These are phyloP conservation scores for Aspergillus affinis DNA, from an alignment of 495 filamentous ascomycete species.

Conservation along the genomic window DNA sequence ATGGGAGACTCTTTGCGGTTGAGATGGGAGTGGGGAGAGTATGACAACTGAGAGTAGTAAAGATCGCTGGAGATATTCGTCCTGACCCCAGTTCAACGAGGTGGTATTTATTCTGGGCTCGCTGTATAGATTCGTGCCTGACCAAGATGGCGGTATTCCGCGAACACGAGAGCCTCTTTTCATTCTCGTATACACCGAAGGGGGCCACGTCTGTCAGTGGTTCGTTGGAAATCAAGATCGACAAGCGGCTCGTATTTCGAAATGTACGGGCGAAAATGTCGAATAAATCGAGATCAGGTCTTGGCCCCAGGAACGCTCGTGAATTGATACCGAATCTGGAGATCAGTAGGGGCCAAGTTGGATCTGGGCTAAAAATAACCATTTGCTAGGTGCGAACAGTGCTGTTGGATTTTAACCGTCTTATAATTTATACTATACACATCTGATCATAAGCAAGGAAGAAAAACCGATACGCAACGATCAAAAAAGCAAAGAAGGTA, in stretches of 20 bases:
- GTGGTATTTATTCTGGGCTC: background rate
- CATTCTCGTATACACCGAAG: background rate
- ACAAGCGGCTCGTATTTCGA: background rate
- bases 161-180: background rate
- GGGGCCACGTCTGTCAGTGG: background rate
- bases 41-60: background rate
- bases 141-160: background rate
- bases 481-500: too few species aligned
- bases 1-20: background rate
- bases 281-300: too few species aligned
- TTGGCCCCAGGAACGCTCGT: background rate
- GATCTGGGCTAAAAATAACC: background rate
- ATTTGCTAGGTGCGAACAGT: too few species aligned
- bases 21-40: background rate
- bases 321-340: background rate
- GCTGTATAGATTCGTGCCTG: background rate
- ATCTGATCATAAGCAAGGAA: too few species aligned
- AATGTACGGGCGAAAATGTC: background rate
- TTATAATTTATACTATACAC: too few species aligned
- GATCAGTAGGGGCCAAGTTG: background rate
- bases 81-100: background rate
- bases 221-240: background rate
- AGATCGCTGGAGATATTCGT: background rate
- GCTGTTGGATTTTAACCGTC: too few species aligned
- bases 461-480: too few species aligned